Evolutionary conservation across 352 stramenopile genomes (phyloP).

Genomic region (Globisporangium nodosum): DNA sequence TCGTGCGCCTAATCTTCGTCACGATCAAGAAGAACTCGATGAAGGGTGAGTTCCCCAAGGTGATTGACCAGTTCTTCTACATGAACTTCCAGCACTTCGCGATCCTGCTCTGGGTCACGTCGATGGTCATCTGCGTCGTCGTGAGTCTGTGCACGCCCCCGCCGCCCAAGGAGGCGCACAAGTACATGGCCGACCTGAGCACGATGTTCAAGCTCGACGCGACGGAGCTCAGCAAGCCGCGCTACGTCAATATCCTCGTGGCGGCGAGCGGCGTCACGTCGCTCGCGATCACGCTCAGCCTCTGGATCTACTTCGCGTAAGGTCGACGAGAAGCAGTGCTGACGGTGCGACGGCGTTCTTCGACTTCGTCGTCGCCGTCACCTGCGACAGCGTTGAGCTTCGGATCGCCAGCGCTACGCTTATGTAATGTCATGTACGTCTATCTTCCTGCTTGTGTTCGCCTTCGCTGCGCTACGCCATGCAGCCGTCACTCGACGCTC

Average conservation of each 20-base stretch:
- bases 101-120: conserved; percentile 44
- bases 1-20: conserved; percentile 51
- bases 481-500: conserved; percentile 8
- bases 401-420: neutral
- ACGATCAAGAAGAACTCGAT: conserved; percentile 41
- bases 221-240: conserved; percentile 41
- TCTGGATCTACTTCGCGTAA: conserved; percentile 49
- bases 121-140: conserved; percentile 38
- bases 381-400: too few relatives aligned
- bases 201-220: conserved; percentile 49
- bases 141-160: conserved; percentile 45
- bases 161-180: conserved; percentile 25
- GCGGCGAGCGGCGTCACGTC: conserved; percentile 31
- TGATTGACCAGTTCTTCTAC: conserved; percentile 56
- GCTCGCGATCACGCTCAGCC: conserved; percentile 39
- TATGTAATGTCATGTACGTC: conserved; percentile 6
- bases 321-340: neutral
- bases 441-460: neutral
- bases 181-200: conserved; percentile 50
- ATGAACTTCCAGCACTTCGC: conserved; percentile 74
- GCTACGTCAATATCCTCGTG: conserved; percentile 40
- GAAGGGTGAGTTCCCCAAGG: conserved; percentile 28
- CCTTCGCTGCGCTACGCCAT: too few relatives aligned
- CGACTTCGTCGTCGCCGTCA: neutral
- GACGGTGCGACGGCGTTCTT: too few relatives aligned